Evolutionary conservation across 2,329 filamentous ascomycete species (phyloP), one percentile per base, ranked within the genome.

Genomic region (Rhynchosporium graminicola): DNA sequence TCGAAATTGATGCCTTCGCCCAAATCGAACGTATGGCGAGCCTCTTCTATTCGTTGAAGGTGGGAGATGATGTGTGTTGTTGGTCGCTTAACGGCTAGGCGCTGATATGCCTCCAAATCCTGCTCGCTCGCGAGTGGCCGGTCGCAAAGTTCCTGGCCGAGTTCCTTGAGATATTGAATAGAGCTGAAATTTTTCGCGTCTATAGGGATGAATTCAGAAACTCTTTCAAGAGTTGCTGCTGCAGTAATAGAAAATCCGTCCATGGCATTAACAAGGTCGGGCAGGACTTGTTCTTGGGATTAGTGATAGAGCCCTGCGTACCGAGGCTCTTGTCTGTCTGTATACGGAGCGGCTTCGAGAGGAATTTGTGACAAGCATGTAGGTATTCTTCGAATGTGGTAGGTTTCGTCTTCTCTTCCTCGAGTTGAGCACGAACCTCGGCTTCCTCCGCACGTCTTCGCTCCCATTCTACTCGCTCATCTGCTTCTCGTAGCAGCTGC

Each of bases 61-160:
- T 69, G 64, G 9, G 69, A 61, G 60, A 74, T 68, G 10, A 74
- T 72, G 51, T 40, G n/a, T n/a, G n/a, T n/a, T n/a, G n/a, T n/a
- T n/a, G n/a, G n/a, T n/a, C n/a, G n/a, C n/a, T n/a, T n/a, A n/a
- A n/a, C n/a, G n/a, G n/a, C n/a, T n/a, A n/a, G n/a, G n/a, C n/a
- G n/a, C n/a, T n/a, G n/a, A n/a, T 40, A 40, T 40, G 36, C 36
- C 36, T 40, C 36, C 36, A 40, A 40, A 40, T 40, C 36, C 36
- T 40, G 6, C 36, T 40, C 36, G 36, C 36, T 40, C 36, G 36
- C 36, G 6, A 40, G 12, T 40, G 36, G 36, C 12, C 36, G 36
- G 36, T 40, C 36, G 36, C 36, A 40, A 12, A 40, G 6, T 6
- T 40, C 36, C 36, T 12, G 36, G 6, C 36, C 36, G 12, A 40